Percentiles rank a stretch among this genome's conserved stretches.
phyloP scores from a whole-genome alignment of 2,329 filamentous ascomycete genomes.

The Sarocladium strictum region DNA sequence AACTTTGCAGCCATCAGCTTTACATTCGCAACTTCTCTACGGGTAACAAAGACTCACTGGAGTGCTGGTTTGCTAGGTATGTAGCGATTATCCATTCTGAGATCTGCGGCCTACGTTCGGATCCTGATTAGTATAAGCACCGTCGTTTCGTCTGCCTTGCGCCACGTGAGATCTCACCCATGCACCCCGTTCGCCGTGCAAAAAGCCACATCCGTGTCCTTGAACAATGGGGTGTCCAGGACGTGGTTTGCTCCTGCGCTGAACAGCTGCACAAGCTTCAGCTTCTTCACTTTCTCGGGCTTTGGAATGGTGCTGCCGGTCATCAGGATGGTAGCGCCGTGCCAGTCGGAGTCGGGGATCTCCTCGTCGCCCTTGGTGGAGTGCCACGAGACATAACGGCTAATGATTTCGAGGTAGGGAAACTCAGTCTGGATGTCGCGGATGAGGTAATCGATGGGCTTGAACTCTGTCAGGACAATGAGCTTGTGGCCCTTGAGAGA shows the following conservation, averaged over 20 bases:
- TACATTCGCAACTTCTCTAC: background rate
- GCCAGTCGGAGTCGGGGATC: slow-evolving; percentile 34
- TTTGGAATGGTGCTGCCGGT: slow-evolving; percentile 37
- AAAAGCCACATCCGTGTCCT: slow-evolving; percentile 43
- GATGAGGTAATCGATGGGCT: slow-evolving; percentile 25
- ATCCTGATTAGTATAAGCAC: background rate
- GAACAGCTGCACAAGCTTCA: slow-evolving; percentile 48
- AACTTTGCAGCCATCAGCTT: slow-evolving; percentile 24
- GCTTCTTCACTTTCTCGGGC: slow-evolving; percentile 34
- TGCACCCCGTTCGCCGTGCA: slow-evolving; percentile 54
- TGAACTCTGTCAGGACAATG: slow-evolving; percentile 31
- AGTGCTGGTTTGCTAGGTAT: slow-evolving; percentile 43
- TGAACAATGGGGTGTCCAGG: slow-evolving; percentile 39
- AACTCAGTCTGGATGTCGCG: slow-evolving; percentile 32
- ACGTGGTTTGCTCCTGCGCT: slow-evolving; percentile 50
- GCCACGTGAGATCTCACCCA: slow-evolving; percentile 34
- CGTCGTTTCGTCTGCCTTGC: background rate
- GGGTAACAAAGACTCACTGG: slow-evolving; percentile 27
- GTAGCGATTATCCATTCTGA: slow-evolving; percentile 51
- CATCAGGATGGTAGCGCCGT: slow-evolving; percentile 42
- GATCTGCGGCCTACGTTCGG: slow-evolving; percentile 42
- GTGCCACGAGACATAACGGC: slow-evolving; percentile 23
- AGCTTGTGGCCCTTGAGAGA: slow-evolving; percentile 44
- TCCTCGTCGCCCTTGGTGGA: slow-evolving; percentile 18
- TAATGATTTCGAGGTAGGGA: slow-evolving; percentile 36